These are phyloP conservation scores for Fraxinus greggii DNA, from an alignment of 305 asterid genomes.

Conservation along the genomic window DNA sequence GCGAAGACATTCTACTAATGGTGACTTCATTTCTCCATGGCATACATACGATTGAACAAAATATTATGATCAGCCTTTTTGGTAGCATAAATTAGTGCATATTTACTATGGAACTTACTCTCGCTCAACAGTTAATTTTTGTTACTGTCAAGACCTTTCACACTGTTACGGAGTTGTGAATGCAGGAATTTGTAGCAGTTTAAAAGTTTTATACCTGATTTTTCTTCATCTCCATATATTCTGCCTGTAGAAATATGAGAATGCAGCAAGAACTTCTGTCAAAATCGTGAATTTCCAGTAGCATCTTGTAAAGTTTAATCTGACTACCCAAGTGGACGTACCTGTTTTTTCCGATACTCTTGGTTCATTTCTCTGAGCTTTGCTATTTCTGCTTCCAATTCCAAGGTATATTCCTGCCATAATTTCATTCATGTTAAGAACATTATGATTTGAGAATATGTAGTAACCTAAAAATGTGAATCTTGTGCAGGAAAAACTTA, in stretches of 20 bases:
- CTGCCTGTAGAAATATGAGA: constrained; percentile 46
- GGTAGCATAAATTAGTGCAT: background rate
- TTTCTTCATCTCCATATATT: constrained; percentile 67
- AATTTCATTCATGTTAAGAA: constrained; percentile 16
- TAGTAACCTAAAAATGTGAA: background rate
- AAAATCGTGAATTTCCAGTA: constrained; percentile 13
- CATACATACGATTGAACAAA: background rate
- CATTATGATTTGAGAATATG: background rate
- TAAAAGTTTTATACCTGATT: constrained; percentile 51
- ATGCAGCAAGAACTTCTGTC: constrained; percentile 7
- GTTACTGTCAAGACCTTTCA: background rate
- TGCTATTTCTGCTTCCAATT: constrained; percentile 91
- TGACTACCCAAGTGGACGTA: constrained; percentile 20
- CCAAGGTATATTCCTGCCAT: constrained; percentile 79
- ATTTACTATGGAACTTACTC: background rate
- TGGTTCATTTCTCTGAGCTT: constrained; percentile 66
- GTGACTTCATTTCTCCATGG: background rate
- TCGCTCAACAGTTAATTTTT: background rate
- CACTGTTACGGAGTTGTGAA: background rate
- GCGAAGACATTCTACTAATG: background rate
- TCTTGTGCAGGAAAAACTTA: background rate
- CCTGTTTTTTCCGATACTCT: constrained; percentile 83
- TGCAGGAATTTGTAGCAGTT: constrained; percentile 16
- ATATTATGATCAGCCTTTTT: background rate
- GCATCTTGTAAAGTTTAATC: background rate